Conservation (phyloP, 371 early-diverging fungal genomes). For the Mucor circinelloides region DNA sequence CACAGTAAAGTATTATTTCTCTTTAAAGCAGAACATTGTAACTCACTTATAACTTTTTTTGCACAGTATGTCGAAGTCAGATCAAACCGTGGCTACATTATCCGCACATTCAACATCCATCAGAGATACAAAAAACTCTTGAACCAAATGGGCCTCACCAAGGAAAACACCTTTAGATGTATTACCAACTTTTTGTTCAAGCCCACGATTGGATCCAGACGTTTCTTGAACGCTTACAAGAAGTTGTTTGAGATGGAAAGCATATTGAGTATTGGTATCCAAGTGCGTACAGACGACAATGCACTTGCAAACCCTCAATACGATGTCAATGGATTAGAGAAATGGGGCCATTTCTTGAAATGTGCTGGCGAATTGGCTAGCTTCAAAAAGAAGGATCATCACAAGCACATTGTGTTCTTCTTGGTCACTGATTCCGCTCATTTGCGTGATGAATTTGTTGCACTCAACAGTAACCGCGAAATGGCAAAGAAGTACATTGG, state of each 20-base stretch:
- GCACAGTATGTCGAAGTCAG: constrained; percentile 43
- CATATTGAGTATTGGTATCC: constrained; percentile 46
- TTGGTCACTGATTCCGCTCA: constrained; percentile 47
- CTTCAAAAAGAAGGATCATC: constrained; percentile 37
- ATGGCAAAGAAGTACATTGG: constrained; percentile 24
- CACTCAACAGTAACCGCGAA: constrained; percentile 31
- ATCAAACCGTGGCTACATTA: constrained; percentile 51
- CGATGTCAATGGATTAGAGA: constrained; percentile 35
- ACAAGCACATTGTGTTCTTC: constrained; percentile 46
- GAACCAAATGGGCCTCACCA: constrained; percentile 38
- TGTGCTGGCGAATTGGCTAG: constrained; percentile 48
- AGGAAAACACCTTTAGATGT: constrained; percentile 48
- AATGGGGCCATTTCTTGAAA: constrained; percentile 49
- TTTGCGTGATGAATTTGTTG: constrained; percentile 45
- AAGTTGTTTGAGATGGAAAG: constrained; percentile 46
- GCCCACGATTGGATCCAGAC: constrained; percentile 49
- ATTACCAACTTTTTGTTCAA: constrained; percentile 49
- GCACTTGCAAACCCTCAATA: constrained; percentile 46
- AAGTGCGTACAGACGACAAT: constrained; percentile 47
- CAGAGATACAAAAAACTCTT: constrained; percentile 29
- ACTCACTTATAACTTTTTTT: neutral
- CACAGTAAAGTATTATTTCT: constrained; percentile 31
- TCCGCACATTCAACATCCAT: constrained; percentile 45
- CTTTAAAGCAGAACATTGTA: neutral
- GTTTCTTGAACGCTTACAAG: constrained; percentile 50